Conservation (phyloP, 805 yeast species). For the Starmerella sp. region DNA sequence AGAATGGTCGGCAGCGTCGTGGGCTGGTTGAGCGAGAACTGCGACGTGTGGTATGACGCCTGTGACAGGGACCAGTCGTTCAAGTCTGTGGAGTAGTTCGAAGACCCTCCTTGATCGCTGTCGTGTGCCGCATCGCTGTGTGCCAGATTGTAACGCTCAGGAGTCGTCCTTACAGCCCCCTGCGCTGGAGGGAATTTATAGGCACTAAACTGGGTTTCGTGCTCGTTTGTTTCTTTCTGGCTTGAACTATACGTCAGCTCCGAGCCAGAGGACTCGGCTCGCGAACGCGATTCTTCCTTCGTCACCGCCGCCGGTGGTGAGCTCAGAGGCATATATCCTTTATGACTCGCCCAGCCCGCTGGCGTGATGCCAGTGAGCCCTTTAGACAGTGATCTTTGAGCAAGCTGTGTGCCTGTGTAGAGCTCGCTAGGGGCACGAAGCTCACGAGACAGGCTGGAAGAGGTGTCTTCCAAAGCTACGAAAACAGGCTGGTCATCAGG, state of each 20-base stretch:
- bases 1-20: neutral
- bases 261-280: too few relatives aligned
- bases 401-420: neutral
- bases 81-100: neutral
- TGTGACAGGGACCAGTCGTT: neutral
- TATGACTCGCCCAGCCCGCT: neutral
- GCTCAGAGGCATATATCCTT: neutral
- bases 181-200: too few relatives aligned
- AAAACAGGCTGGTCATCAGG: neutral
- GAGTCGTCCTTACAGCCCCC: too few relatives aligned
- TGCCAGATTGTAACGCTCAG: too few relatives aligned
- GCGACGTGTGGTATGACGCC: neutral
- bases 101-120: neutral
- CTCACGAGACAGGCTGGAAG: neutral
- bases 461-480: too few relatives aligned
- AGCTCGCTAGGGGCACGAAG: neutral
- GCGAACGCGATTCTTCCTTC: too few relatives aligned
- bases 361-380: neutral
- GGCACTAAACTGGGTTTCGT: too few relatives aligned
- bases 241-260: too few relatives aligned
- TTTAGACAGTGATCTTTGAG: neutral
- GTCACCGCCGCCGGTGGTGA: neutral
- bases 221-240: too few relatives aligned
- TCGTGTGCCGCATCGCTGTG: neutral
- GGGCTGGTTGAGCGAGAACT: neutral